Conservation (phyloP, 805 yeast species). For the Starmerella sp. region DNA sequence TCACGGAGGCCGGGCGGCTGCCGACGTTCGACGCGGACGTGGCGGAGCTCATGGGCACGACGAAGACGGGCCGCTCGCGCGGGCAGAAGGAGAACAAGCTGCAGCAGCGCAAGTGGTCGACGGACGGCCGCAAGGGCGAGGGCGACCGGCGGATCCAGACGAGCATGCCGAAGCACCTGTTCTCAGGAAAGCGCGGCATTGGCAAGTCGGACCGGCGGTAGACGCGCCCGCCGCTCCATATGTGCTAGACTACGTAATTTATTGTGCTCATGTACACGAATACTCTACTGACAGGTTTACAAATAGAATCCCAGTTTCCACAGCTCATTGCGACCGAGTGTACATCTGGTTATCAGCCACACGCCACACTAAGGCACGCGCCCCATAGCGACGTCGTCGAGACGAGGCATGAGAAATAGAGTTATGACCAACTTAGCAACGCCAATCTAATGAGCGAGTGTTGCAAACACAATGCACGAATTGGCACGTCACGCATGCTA, state of each 20-base stretch:
- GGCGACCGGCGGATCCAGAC: slow-evolving; percentile 85
- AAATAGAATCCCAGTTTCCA: no score
- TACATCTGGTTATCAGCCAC: no score
- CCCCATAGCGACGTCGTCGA: no score
- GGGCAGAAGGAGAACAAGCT: slow-evolving; percentile 79
- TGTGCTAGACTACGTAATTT: not conserved
- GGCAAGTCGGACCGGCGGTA: slow-evolving; percentile 88
- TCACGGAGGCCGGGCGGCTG: slow-evolving; percentile 31
- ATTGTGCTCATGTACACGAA: not conserved
- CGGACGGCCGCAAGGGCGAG: slow-evolving; percentile 88
- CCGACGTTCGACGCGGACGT: slow-evolving; percentile 69
- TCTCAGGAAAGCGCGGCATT: slow-evolving; percentile 91
- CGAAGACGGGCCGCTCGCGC: slow-evolving; percentile 53
- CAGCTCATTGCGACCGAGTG: no score
- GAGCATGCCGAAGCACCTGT: slow-evolving; percentile 83
- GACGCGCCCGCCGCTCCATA: not conserved
- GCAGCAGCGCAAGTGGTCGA: slow-evolving; percentile 88
- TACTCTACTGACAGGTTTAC: no score
- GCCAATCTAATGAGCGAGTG: no score
- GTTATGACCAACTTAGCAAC: no score
- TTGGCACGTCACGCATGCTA: no score
- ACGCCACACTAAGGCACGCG: no score
- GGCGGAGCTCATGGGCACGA: slow-evolving; percentile 36
- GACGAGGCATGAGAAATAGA: no score
- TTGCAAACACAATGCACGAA: no score